These are phyloP conservation scores for Eucalyptus tenuipes DNA, from an alignment of 345 rosid genomes.

Conservation along the genomic window DNA sequence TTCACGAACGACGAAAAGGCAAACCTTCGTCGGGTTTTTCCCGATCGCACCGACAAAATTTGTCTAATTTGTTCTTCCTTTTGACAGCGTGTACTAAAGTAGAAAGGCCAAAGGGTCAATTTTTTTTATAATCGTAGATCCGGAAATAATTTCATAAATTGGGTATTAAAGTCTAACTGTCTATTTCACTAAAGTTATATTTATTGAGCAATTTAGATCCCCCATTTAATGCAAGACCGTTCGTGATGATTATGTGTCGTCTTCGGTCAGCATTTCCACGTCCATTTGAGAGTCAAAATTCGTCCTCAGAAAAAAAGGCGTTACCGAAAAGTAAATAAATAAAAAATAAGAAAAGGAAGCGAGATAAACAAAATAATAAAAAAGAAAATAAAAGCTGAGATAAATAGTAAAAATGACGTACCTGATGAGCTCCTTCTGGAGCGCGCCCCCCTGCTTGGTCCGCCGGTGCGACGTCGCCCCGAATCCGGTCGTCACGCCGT, in stretches of 20 bases:
- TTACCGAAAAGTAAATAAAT: neutral
- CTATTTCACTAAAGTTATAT: neutral
- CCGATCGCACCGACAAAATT: neutral
- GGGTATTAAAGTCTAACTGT: neutral
- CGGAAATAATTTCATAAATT: neutral
- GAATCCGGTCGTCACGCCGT: conserved; percentile 74
- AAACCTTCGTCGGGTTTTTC: neutral
- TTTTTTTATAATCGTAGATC: neutral
- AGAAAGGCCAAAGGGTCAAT: neutral
- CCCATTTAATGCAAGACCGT: neutral
- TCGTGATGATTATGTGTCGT: neutral
- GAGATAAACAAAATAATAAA: neutral
- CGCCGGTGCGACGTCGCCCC: conserved; percentile 67
- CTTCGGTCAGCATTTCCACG: neutral
- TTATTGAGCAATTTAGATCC: neutral
- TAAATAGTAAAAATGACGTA: neutral
- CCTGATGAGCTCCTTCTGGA: conserved; percentile 75
- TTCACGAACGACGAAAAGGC: neutral
- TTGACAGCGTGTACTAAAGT: neutral
- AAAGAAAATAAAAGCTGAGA: neutral
- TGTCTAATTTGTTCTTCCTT: neutral
- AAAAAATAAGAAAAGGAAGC: neutral
- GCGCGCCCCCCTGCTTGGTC: conserved; percentile 63
- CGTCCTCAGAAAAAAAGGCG: neutral
- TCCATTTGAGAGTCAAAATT: neutral